phyloP scores from a whole-genome alignment of 768 basidiomycete genomes.

The Lactarius indigo region DNA sequence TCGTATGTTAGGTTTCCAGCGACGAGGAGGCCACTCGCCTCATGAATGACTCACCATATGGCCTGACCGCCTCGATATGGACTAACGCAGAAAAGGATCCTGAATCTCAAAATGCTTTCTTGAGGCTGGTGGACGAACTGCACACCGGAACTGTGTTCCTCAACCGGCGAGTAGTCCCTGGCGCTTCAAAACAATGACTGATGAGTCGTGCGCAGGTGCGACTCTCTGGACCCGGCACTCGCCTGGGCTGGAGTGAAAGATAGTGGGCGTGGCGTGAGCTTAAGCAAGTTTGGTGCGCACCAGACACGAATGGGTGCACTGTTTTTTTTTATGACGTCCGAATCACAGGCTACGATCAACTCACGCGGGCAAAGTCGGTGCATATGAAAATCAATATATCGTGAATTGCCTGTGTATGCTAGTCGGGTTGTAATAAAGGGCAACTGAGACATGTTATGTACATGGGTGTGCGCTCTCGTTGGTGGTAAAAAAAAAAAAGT shows the following conservation, averaged over 20 bases:
- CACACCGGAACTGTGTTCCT: constrained; percentile 92
- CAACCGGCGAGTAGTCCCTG: constrained; percentile 54
- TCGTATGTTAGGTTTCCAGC: constrained; percentile 52
- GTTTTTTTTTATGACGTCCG: constrained; percentile 7
- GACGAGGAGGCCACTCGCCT: constrained; percentile 86
- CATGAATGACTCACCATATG: constrained; percentile 97
- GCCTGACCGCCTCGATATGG: constrained; percentile 94
- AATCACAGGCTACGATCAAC: constrained; percentile 76
- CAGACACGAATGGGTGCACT: not conserved
- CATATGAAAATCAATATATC: constrained; percentile 75
- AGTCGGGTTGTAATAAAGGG: not conserved
- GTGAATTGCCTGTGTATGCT: not conserved
- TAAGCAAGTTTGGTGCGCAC: constrained; percentile 80
- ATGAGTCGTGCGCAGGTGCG: constrained; percentile 49
- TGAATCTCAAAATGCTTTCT: constrained; percentile 66
- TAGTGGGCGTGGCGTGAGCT: constrained; percentile 85
- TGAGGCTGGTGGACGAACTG: constrained; percentile 62
- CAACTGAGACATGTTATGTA: not conserved
- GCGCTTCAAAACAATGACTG: constrained; percentile 5
- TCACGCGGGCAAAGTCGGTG: constrained; percentile 76
- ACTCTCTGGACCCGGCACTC: constrained; percentile 88
- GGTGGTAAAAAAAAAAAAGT: not conserved
- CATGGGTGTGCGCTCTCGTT: not conserved
- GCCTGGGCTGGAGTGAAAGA: constrained; percentile 95
- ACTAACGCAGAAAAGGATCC: constrained; percentile 62